Evolutionary conservation across 2,329 filamentous ascomycete genomes (phyloP).

Genomic region (Curvularia lunata): DNA sequence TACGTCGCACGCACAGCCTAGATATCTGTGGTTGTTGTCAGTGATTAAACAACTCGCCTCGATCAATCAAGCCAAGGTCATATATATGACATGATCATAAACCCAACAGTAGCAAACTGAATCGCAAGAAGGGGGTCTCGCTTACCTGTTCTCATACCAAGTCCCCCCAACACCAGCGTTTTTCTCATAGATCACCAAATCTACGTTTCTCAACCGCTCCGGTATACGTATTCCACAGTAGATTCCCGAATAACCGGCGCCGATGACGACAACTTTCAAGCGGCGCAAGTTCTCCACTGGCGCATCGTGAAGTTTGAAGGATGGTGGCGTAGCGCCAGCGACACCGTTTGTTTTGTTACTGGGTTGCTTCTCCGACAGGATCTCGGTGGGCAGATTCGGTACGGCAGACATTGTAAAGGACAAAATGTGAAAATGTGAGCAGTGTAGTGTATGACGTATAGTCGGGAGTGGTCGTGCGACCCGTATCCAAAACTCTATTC

Average conservation of each 20-base stretch:
- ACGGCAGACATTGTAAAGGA: conserved; percentile 38
- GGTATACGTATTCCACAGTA: conserved; percentile 55
- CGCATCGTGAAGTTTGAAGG: conserved; percentile 46
- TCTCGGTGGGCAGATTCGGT: conserved; percentile 36
- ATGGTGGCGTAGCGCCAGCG: conserved; percentile 1
- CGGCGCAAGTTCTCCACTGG: conserved; percentile 53
- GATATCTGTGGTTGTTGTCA: conserved; percentile 40
- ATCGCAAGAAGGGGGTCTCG: background rate
- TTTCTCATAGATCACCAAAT: conserved; percentile 53
- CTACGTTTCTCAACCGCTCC: conserved; percentile 49
- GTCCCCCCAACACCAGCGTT: conserved; percentile 51
- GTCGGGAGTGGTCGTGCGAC: background rate
- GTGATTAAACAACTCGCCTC: background rate
- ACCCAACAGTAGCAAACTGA: background rate
- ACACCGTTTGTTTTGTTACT: conserved; percentile 19
- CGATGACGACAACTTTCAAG: conserved; percentile 54
- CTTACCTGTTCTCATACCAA: conserved; percentile 49
- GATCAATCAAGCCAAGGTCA: background rate
- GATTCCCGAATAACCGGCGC: conserved; percentile 54
- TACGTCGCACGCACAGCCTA: conserved; percentile 54
- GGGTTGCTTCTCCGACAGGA: conserved; percentile 13
- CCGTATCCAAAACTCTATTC: conserved; percentile 18
- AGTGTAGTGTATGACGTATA: background rate
- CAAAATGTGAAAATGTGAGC: background rate
- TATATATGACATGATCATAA: background rate